phyloP scores from a whole-genome alignment of 192 early-diverging fungal species.

The Mortierella claussenii region DNA sequence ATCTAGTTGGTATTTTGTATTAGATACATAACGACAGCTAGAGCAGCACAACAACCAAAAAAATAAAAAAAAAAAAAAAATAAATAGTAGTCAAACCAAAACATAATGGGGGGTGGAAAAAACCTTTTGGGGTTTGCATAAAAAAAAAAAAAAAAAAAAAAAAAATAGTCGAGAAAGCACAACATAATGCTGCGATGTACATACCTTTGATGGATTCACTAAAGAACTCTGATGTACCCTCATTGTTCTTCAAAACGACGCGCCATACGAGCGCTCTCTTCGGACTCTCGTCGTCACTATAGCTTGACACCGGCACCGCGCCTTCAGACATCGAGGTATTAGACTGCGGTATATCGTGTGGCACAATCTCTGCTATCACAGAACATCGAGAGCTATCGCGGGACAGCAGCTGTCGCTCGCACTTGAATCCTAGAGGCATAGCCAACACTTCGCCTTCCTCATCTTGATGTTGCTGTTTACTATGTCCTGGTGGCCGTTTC shows the following conservation, averaged over 20 bases:
- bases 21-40: too few species aligned
- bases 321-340: neutral
- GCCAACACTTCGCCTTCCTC: neutral
- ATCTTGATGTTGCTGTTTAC: neutral
- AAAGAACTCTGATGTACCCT: neutral
- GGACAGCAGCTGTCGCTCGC: conserved; percentile 1
- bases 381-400: neutral
- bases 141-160: too few species aligned
- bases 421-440: conserved; percentile 13
- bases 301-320: neutral
- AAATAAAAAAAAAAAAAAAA: neutral
- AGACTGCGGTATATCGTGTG: neutral
- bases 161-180: too few species aligned
- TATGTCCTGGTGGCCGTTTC: neutral
- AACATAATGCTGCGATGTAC: too few species aligned
- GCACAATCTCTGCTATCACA: conserved; percentile 1
- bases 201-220: conserved; percentile 7
- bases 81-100: neutral
- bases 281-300: neutral
- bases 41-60: too few species aligned
- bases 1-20: too few species aligned
- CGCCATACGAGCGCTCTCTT: neutral
- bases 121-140: neutral
- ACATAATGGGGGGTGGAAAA: neutral
- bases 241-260: neutral